Conservation (phyloP, 768 basidiomycete species). For the Daedaleopsis sinensis region DNA sequence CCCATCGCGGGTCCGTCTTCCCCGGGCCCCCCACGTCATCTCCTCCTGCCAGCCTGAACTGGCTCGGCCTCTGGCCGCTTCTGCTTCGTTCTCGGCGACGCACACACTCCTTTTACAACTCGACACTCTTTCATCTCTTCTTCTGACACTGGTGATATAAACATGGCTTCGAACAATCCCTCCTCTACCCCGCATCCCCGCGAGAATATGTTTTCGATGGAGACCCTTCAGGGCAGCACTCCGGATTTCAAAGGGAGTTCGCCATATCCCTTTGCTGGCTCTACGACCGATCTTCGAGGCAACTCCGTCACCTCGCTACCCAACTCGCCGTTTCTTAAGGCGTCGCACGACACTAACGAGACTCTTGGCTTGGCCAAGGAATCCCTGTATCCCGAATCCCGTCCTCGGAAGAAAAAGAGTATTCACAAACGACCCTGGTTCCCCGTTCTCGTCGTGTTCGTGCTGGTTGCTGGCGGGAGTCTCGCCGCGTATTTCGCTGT, state of each 20-base stretch:
- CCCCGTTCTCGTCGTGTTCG: constrained; percentile 39
- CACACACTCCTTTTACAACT: too few species aligned
- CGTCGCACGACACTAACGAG: not conserved
- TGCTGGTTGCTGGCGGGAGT: constrained; percentile 59
- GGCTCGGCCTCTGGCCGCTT: too few species aligned
- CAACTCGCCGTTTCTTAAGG: not conserved
- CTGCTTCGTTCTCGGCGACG: too few species aligned
- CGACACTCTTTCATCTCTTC: too few species aligned
- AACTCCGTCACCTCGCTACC: not conserved
- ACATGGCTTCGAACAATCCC: not conserved
- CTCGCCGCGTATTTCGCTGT: constrained; percentile 68
- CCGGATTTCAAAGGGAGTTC: not conserved
- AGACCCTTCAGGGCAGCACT: not conserved
- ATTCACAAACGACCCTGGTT: not conserved
- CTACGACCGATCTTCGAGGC: not conserved
- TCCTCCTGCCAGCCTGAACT: too few species aligned
- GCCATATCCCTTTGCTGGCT: not conserved
- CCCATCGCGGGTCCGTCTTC: too few species aligned
- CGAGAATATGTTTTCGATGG: not conserved
- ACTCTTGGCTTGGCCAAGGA: not conserved
- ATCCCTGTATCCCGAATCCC: not conserved
- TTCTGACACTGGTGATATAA: not conserved
- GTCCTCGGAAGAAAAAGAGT: not conserved
- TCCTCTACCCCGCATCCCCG: not conserved
- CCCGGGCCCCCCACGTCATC: too few species aligned